Evolutionary conservation across 2,329 filamentous ascomycete genomes (phyloP).

Genomic region (Cryphonectria japonica): DNA sequence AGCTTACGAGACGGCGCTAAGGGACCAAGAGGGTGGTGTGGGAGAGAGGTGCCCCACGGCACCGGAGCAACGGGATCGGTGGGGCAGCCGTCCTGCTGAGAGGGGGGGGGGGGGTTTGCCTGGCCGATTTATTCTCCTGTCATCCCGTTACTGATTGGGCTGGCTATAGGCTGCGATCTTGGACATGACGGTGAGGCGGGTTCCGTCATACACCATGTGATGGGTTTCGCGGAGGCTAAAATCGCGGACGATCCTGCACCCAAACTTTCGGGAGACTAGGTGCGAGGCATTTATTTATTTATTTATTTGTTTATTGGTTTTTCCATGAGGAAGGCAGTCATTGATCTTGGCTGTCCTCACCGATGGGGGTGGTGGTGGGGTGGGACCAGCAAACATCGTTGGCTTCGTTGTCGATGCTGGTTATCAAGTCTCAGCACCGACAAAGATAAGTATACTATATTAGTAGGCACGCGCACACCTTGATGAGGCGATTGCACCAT

Average conservation of each 20-base stretch:
- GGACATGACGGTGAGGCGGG: conserved; percentile 17
- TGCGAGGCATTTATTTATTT: neutral
- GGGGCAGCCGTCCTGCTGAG: conserved; percentile 15
- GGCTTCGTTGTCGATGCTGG: neutral
- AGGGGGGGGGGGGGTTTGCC: neutral
- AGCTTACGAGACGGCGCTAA: conserved; percentile 14
- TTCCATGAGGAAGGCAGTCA: too few relatives aligned
- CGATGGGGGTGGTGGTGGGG: neutral
- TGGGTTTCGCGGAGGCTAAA: conserved; percentile 12
- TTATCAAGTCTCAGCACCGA: neutral
- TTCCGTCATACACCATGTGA: conserved; percentile 21
- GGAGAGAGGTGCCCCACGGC: conserved; percentile 14
- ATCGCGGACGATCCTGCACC: neutral
- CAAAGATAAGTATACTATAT: neutral
- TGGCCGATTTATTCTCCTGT: neutral
- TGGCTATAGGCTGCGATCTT: neutral
- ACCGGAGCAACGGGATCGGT: conserved; percentile 24
- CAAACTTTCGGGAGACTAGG: conserved; percentile 1
- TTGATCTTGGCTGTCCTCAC: neutral
- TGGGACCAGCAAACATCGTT: neutral
- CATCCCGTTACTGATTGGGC: neutral
- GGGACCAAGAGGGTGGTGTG: conserved; percentile 14
- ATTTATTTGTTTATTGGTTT: neutral
- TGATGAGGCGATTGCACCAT: neutral
- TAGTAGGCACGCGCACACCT: neutral